Evolutionary conservation across 768 basidiomycete genomes (phyloP).

Genomic region (Podaxis rugospora): DNA sequence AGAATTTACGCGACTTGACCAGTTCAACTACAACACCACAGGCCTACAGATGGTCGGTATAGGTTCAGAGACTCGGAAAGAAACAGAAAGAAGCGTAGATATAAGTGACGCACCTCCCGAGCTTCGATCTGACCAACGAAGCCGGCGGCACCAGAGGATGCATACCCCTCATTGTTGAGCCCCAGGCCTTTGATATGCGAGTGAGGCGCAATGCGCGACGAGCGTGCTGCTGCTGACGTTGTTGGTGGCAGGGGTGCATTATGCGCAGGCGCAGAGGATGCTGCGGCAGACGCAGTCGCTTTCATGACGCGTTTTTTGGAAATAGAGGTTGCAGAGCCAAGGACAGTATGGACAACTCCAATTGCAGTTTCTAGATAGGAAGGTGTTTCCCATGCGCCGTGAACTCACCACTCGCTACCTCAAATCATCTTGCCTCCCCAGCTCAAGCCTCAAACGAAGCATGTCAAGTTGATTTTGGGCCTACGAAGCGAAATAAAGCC

Average conservation of each 20-base stretch:
- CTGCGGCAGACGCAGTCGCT: conserved; percentile 38
- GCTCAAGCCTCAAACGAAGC: too few species aligned
- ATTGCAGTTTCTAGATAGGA: background rate
- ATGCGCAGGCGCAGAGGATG: conserved; percentile 55
- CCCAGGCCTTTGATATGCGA: conserved; percentile 98
- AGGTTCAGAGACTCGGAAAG: background rate
- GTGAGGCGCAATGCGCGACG: conserved; percentile 84
- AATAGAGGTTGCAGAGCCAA: background rate
- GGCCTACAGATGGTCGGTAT: conserved; percentile 44
- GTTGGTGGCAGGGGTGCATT: conserved; percentile 72
- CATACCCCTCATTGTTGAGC: conserved; percentile 77
- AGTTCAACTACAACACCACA: conserved; percentile 90
- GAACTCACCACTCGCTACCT: too few species aligned
- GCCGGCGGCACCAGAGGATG: conserved; percentile 68
- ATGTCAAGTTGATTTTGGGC: too few species aligned
- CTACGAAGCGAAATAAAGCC: too few species aligned
- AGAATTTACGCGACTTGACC: conserved; percentile 88
- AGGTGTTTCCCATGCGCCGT: background rate
- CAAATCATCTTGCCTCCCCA: too few species aligned
- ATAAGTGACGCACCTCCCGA: conserved; percentile 65
- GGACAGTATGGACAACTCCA: background rate
- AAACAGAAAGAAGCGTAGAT: background rate
- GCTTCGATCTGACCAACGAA: conserved; percentile 91
- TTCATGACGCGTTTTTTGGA: conserved; percentile 20
- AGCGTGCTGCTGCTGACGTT: conserved; percentile 53